Evolutionary conservation across 1,139 yeast genomes (phyloP).

Genomic region (Zygoascus sp.): DNA sequence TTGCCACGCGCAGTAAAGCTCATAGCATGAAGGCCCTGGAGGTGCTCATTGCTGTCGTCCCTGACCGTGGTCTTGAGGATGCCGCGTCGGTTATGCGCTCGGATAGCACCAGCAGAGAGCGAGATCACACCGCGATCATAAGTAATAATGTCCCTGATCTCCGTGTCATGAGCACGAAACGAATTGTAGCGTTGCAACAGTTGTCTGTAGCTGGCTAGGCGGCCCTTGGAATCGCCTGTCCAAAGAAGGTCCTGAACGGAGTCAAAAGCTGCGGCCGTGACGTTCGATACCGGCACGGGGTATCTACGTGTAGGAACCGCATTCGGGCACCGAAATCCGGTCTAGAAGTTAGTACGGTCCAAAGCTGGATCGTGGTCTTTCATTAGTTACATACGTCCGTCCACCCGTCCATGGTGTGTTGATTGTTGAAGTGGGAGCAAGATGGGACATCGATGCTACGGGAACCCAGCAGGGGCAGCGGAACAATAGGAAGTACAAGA

Average conservation of each 20-base stretch:
- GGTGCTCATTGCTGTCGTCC: slow-evolving; percentile 28
- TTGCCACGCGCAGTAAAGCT: slow-evolving; percentile 31
- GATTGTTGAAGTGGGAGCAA: background rate
- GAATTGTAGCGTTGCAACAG: slow-evolving; percentile 43
- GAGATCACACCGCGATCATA: slow-evolving; percentile 35
- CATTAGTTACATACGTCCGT: slow-evolving; percentile 37
- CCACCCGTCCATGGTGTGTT: slow-evolving; percentile 43
- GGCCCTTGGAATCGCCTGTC: slow-evolving; percentile 70
- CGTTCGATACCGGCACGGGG: slow-evolving; percentile 27
- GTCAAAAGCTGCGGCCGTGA: slow-evolving; percentile 57
- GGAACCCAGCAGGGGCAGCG: background rate
- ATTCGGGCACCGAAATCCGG: slow-evolving; percentile 16
- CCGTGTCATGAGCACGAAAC: slow-evolving; percentile 30
- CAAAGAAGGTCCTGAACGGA: slow-evolving; percentile 68
- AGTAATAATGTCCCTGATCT: slow-evolving; percentile 33
- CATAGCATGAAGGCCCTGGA: slow-evolving; percentile 31
- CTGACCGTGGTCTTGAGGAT: slow-evolving; percentile 25
- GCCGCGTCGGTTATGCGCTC: slow-evolving; percentile 37
- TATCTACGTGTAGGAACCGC: slow-evolving; percentile 26
- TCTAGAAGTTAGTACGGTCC: slow-evolving; percentile 3
- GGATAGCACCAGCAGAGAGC: slow-evolving; percentile 31
- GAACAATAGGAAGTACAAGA: background rate
- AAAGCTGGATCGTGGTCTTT: background rate
- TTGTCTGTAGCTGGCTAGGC: slow-evolving; percentile 45
- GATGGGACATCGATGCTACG: too few relatives aligned